Base-by-base conservation (phyloP, 306 rosid species). In the Styphnolobium japonicum region DNA sequence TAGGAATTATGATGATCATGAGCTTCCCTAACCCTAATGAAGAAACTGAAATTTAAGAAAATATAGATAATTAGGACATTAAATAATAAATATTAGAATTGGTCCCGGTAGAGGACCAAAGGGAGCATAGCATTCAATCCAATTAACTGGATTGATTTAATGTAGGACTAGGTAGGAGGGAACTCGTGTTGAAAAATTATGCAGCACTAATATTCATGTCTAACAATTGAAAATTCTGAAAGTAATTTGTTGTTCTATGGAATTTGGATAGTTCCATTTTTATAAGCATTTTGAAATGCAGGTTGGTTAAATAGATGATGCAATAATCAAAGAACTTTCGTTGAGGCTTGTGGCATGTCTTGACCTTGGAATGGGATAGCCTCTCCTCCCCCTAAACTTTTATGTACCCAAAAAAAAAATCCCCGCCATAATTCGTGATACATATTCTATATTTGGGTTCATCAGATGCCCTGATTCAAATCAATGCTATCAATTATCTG, bases 381-480 rank as follows among this genome's bases (percentile, higher is more conserved):
- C n/a, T n/a, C n/a, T n/a, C n/a, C n/a, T n/a, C n/a, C n/a, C n/a
- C n/a, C n/a, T n/a, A n/a, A n/a, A n/a, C n/a, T n/a, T n/a, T n/a
- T n/a, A n/a, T n/a, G n/a, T n/a, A n/a, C n/a, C n/a, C n/a, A n/a
- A n/a, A n/a, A n/a, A n/a, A n/a, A 36, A 23, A 23, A 33, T 42
- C 21, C 61, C 42, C 33, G 34, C 15, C 33, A 3, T 36, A 21
- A 21, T 61, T 71, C 31, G 37, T 71, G 61, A 46, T 22, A 15
- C 34, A 23, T 74, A 36, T 75, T 43, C 52, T 60, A 3, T 46
- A 56, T 80, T n/a, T 68, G 67, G 16, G 48, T 69, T 61, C 58
- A 5, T 80, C 14, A 9, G 33, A 15, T 51, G 22, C 14, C 61
- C 68, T 39, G 16, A 27, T 45, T 79, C 55, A 46, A 46, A 58